Base-by-base conservation (phyloP, 176 grass and related monocot species). In the Tuctoria greenei region DNA sequence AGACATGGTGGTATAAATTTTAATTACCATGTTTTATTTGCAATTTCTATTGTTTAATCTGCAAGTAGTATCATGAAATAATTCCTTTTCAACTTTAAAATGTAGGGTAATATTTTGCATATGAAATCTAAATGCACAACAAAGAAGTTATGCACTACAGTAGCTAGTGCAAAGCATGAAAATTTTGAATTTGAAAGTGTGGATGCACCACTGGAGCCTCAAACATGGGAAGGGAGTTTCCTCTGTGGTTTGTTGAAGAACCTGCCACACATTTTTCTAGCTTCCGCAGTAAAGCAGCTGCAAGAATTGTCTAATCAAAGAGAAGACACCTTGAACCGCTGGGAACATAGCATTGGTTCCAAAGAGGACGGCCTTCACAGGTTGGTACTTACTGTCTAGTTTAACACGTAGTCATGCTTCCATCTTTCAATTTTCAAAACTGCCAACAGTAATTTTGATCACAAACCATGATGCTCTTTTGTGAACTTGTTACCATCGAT, bases 181-280 rank as follows among this genome's bases (percentile, higher is more conserved):
- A 81, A 81, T 5, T 81, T 66, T 73, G 77, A 84, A 77, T 91
- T 86, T 54, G 76, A 80, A 64, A 84, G 84, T 20, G 84, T 91
- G 2, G 31, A 80, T 87, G 81, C 84, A 31, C 88, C 88, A 63
- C 76, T 91, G 68, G 88, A 91, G 77, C 88, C 88, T 5, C 81
- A 76, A 77, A 84, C 88, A 23, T 71, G 81, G 67, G 76, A 87
- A 68, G 88, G 88, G 43, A 91, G 81, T 24, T 87, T 87, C 41
- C 73, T 91, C 66, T 91, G 88, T 69, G 84, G 88, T 76, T 71
- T 91, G 28, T 68, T 91, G 34, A 91, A 91, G 76, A 87, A 62
- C 52, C 72, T 78, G 42, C 81, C 88, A 68, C 88, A 91, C 35
- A 81, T 80, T 52, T 83, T 90, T 41, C 76, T 82, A 42, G 58